A percentile compares a stretch with the other conserved stretches of the same genome.
Conservation (phyloP, 495 filamentous ascomycete species). For the Rhizodiscina lignyota region DNA sequence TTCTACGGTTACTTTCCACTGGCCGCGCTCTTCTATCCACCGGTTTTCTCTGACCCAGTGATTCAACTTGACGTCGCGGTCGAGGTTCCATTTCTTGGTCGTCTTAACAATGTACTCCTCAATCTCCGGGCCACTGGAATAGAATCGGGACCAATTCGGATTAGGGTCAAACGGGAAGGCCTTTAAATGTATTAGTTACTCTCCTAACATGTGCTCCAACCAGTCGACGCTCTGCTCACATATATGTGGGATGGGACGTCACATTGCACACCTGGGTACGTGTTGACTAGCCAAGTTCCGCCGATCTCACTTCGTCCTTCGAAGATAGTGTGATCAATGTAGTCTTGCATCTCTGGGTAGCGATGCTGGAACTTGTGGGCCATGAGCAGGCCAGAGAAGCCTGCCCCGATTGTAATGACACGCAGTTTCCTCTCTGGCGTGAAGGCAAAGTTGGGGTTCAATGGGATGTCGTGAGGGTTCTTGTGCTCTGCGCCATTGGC, state of each 20-base stretch:
- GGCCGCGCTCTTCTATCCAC: conserved; percentile 14
- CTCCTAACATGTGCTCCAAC: too few relatives aligned
- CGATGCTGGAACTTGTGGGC: too few relatives aligned
- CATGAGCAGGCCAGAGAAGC: conserved; percentile 43
- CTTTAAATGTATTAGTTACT: too few relatives aligned
- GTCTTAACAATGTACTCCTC: conserved; percentile 14
- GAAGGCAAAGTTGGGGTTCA: too few relatives aligned
- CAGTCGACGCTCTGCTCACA: neutral
- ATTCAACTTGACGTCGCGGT: conserved; percentile 17
- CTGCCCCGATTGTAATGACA: conserved; percentile 51
- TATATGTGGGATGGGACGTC: conserved; percentile 14
- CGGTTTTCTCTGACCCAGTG: conserved; percentile 13
- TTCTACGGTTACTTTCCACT: conserved; percentile 11
- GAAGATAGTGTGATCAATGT: conserved; percentile 25
- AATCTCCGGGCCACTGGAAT: conserved; percentile 13
- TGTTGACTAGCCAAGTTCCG: conserved; percentile 14
- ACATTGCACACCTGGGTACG: conserved; percentile 2
- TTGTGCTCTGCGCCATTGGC: too few relatives aligned
- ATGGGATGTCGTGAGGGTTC: too few relatives aligned
- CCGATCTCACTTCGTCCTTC: conserved; percentile 5
- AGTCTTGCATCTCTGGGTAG: conserved; percentile 36
- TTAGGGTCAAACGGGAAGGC: conserved; percentile 19
- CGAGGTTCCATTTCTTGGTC: conserved; percentile 17
- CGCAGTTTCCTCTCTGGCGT: too few relatives aligned
- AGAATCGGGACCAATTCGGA: conserved; percentile 16